Evolutionary conservation across 1,284 basidiomycete genomes (phyloP), one percentile per base, ranked within the genome.

Genomic region (Serendipita sp.): DNA sequence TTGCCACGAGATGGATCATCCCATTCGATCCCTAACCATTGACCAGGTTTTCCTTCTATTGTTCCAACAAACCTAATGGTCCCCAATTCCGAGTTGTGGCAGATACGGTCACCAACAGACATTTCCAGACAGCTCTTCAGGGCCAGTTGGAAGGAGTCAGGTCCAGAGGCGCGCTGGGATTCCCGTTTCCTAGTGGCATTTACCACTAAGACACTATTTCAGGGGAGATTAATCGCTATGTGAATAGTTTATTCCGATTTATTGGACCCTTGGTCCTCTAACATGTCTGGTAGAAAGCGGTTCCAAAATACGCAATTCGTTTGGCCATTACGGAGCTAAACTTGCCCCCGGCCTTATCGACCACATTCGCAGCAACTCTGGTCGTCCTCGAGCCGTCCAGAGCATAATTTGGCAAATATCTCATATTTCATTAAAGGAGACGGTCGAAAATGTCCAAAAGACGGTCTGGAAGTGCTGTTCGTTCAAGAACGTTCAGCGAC

Each of bases 11-110:
- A 65, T 3, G 85, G 78, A 69, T 93, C 85, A 70, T 99, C 95
- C 91, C 94, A 99, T 75, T 98, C 94, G 61, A 98, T 81, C 12
- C 95, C 95, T 3, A 94, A 79, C 94, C 95, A 99, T 13, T 74
- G 68, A 8, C 88, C 90, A 5, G 73, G 70, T 0, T 88, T 83
- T 17, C 80, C 80, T 13, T 82, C 75, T 13, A 95, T 83, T 1
- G 73, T 67, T 2, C 92, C 92, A 3, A 80, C 72, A 70, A 82
- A 94, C 72, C 76, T 82, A 65, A 95, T 73, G 0, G 91, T 91
- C 2, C 84, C 88, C 60, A 79, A 68, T 68, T 81, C 70, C 26
- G 77, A 80, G n/a, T 67, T 62, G 13, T 67, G 38, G 35, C 49
- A 38, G 41, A 67, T 61, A 41, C 62, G 50, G 22, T 62, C 58